Percentiles rank a stretch among this genome's conserved stretches.
Evolutionary conservation across 2,329 filamentous ascomycete species (phyloP).

Genomic region (Atkinsonella texensis): DNA sequence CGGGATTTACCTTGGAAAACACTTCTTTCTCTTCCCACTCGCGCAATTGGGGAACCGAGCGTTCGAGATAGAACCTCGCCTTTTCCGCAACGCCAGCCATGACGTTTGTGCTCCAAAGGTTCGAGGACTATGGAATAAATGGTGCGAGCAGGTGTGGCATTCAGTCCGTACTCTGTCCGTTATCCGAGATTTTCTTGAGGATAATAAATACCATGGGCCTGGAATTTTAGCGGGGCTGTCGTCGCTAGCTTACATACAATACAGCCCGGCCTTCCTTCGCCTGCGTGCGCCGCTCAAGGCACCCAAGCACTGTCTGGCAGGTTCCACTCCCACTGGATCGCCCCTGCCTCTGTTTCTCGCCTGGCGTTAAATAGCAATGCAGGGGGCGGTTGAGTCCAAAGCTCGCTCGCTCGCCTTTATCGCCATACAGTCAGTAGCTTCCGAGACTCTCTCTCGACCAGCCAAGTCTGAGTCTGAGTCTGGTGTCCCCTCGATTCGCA

Average conservation of each 20-base stretch:
- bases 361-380: neutral
- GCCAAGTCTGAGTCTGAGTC: neutral
- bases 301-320: too few species aligned
- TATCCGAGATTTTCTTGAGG: constrained; percentile 24
- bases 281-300: neutral
- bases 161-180: neutral
- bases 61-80: constrained; percentile 88
- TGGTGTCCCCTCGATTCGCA: neutral
- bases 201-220: constrained; percentile 6
- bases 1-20: constrained; percentile 56
- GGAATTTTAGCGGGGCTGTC: constrained; percentile 14
- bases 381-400: neutral
- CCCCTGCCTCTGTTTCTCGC: neutral
- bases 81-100: constrained; percentile 88
- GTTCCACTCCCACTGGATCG: neutral
- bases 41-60: constrained; percentile 80
- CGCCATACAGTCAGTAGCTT: constrained; percentile 9
- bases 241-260: neutral
- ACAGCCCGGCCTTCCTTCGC: constrained; percentile 4
- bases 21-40: constrained; percentile 88
- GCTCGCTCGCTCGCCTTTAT: constrained; percentile 2
- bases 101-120: neutral
- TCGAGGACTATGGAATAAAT: neutral
- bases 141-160: too few species aligned
- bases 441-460: constrained; percentile 7